phyloP scores from a whole-genome alignment of 352 stramenopile species.

The Lagenidium giganteum region DNA sequence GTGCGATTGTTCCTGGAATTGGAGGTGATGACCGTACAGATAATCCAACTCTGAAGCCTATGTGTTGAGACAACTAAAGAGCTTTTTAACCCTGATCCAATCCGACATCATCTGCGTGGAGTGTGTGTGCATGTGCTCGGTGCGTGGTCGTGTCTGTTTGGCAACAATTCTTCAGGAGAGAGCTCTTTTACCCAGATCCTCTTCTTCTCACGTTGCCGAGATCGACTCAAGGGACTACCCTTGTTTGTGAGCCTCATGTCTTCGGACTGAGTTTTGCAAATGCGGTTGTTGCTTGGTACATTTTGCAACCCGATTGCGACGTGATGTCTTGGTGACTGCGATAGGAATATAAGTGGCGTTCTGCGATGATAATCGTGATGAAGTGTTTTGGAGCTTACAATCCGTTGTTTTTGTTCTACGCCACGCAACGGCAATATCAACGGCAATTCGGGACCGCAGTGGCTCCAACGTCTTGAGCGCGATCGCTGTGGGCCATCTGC shows the following conservation, averaged over 20 bases:
- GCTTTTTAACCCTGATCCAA: constrained; percentile 87
- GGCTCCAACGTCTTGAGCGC: too few species aligned
- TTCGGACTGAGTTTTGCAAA: too few species aligned
- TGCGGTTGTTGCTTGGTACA: too few species aligned
- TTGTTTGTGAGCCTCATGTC: constrained; percentile 6
- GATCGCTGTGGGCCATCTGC: too few species aligned
- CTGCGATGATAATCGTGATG: too few species aligned
- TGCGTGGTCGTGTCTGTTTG: constrained; percentile 10
- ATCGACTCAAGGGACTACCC: constrained; percentile 6
- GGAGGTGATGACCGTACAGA: constrained; percentile 64
- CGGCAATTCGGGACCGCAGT: too few species aligned
- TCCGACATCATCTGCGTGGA: constrained; percentile 4
- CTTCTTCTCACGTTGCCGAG: constrained; percentile 32
- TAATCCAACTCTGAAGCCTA: constrained; percentile 84
- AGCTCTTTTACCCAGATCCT: neutral
- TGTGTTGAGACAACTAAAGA: constrained; percentile 71
- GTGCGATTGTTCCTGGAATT: constrained; percentile 23
- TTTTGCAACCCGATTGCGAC: too few species aligned
- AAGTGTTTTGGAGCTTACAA: too few species aligned
- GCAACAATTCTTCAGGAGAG: constrained; percentile 33
- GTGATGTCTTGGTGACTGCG: too few species aligned
- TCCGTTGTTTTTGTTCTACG: too few species aligned
- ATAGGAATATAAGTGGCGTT: too few species aligned
- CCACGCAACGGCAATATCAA: too few species aligned
- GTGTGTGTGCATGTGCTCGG: constrained; percentile 12